Percentiles rank a stretch among this genome's conserved stretches.
Evolutionary conservation across 257 asterid species (phyloP).

Genomic region (Solanum sejunctum): DNA sequence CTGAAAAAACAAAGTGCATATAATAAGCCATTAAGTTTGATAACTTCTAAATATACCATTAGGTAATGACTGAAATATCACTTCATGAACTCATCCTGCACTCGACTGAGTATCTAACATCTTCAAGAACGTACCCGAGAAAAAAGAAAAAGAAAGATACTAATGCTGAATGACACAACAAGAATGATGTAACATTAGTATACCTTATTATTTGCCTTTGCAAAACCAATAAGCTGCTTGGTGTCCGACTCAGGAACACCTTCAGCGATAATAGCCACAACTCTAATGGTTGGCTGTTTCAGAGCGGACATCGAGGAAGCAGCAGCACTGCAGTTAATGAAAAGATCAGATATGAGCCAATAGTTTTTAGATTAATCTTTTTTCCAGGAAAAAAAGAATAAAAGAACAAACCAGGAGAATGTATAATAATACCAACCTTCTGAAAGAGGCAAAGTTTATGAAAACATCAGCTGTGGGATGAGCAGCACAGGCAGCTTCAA

Average conservation of each 20-base stretch:
- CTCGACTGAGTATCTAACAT: background rate
- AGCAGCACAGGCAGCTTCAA: slow-evolving; percentile 96
- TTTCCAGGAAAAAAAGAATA: background rate
- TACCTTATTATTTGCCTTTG: slow-evolving; percentile 93
- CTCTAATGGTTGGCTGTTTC: slow-evolving; percentile 92
- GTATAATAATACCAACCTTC: slow-evolving; percentile 55
- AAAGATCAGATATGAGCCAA: background rate
- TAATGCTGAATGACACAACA: background rate
- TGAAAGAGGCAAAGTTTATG: slow-evolving; percentile 93
- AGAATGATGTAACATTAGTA: background rate
- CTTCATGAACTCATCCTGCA: background rate
- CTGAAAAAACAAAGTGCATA: slow-evolving; percentile 21
- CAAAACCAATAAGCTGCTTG: slow-evolving; percentile 92
- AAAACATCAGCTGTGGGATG: slow-evolving; percentile 98
- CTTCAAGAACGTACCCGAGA: background rate
- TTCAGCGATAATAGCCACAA: slow-evolving; percentile 95
- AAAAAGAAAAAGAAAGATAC: background rate
- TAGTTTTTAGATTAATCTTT: background rate
- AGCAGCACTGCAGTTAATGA: slow-evolving; percentile 69
- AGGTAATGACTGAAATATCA: background rate
- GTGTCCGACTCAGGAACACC: slow-evolving; percentile 97
- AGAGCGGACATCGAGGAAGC: slow-evolving; percentile 96
- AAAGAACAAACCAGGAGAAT: background rate
- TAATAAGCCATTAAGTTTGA: background rate
- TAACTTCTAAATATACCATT: background rate